Evolutionary conservation across 306 rosid genomes (phyloP), one percentile per base, ranked within the genome.

Genomic region (Corylus avellana): DNA sequence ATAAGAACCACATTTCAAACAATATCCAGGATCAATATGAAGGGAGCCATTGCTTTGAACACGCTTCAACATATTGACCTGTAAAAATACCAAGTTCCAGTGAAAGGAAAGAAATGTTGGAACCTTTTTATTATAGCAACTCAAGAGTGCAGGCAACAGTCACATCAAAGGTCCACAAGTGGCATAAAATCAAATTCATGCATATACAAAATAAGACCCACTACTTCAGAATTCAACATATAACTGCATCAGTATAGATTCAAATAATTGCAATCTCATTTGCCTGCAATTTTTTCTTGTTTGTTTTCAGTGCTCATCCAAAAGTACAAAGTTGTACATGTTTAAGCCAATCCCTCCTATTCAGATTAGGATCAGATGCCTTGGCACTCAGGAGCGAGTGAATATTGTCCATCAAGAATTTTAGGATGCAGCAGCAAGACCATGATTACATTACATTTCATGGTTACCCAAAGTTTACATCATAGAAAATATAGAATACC

Each of bases 1-100:
- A 83, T 84, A 91, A 76, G 97, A 87, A 76, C 87, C 89, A 59
- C 97, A 94, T 79, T 88, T 86, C 74, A 88, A 76, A 88, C 98
- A 94, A 77, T 75, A 70, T 46, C 91, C 92, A 42, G 91, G 96
- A 80, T 59, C 85, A 77, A 80, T 51, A 70, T 74, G 82, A 78
- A 4, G 69, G 77, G 79, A 58, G 73, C 78, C 73, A 55, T 73
- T 74, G 42, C 80, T 78, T 87, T 85, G 83, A 76, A 68, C 79
- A 72, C 55, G 78, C 80, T 78, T 85, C 79, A 79, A 58, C 66
- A 25, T 27, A 25, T 79, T 81, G 77, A 55, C 85, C 97, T 92
- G 89, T 35, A 66, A 18, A 56, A 47, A 48, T 39, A 71, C 47
- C 6, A 47, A 27, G 29, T 27, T 59, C 12, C 77, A 61, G 63